A percentile compares a stretch with the other conserved stretches of the same genome.
Conservation (phyloP, 495 filamentous ascomycete genomes). For the Entonaema liquescens region DNA sequence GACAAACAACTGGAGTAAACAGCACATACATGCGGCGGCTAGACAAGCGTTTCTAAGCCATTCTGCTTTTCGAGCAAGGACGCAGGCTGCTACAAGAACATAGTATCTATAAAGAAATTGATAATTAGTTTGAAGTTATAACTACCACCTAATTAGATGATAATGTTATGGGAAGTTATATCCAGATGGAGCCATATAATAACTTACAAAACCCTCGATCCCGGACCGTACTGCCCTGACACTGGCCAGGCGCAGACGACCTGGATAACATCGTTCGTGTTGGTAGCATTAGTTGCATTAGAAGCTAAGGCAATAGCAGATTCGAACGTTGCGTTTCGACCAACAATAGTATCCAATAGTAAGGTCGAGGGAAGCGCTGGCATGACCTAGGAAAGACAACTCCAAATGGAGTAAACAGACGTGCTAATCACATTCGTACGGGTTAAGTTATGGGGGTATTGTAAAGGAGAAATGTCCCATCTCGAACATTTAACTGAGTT, state of each 20-base stretch:
- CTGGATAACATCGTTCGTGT: slow-evolving; percentile 45
- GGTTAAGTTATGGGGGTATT: neutral
- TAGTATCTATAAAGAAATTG: slow-evolving; percentile 59
- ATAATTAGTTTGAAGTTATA: slow-evolving; percentile 1
- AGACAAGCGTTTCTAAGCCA: slow-evolving; percentile 67
- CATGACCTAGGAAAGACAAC: slow-evolving; percentile 45
- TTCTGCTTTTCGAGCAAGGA: slow-evolving; percentile 64
- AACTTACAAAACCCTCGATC: slow-evolving; percentile 63
- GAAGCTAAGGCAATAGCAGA: slow-evolving; percentile 21
- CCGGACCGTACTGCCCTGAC: slow-evolving; percentile 67
- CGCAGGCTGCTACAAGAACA: slow-evolving; percentile 64
- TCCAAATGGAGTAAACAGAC: slow-evolving; percentile 1
- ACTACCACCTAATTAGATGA: neutral
- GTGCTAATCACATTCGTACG: slow-evolving; percentile 2
- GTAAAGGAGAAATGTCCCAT: slow-evolving; percentile 18
- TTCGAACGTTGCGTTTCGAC: slow-evolving; percentile 34
- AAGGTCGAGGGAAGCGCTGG: slow-evolving; percentile 49
- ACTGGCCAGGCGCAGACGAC: slow-evolving; percentile 70
- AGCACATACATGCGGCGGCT: slow-evolving; percentile 57
- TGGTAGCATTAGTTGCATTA: slow-evolving; percentile 36
- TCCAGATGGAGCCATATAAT: neutral
- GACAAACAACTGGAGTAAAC: neutral
- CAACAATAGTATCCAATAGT: slow-evolving; percentile 44
- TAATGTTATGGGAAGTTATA: neutral
- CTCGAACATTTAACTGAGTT: slow-evolving; percentile 10